These are phyloP conservation scores for Paramecium pentaurelia DNA, from an alignment of 73 alveolate species.

Conservation along the genomic window DNA sequence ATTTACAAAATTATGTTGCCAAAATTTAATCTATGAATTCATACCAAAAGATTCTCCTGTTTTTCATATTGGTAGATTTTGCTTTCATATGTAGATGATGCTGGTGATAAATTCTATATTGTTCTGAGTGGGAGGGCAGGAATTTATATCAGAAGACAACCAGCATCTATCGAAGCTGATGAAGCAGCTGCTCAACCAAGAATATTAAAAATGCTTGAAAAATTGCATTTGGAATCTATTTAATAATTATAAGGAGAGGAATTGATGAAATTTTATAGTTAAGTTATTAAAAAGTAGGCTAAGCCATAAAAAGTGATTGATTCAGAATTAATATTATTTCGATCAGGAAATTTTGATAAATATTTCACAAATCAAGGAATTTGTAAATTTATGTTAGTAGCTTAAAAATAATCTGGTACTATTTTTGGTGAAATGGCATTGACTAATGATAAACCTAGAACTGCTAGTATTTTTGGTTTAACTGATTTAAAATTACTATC, in stretches of 20 bases:
- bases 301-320: slow-evolving; percentile 36
- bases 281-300: neutral
- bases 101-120: slow-evolving; percentile 59
- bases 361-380: neutral
- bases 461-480: slow-evolving; percentile 40
- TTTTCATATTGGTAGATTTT: neutral
- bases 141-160: slow-evolving; percentile 37
- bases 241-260: neutral
- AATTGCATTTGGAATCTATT: neutral
- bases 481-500: slow-evolving; percentile 32
- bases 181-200: neutral
- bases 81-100: neutral
- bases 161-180: neutral
- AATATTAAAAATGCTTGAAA: neutral
- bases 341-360: neutral
- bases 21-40: slow-evolving; percentile 3
- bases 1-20: slow-evolving; percentile 40
- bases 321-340: neutral
- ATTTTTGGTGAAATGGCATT: slow-evolving; percentile 60
- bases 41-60: neutral
- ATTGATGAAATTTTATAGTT: neutral
- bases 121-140: slow-evolving; percentile 49
- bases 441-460: slow-evolving; percentile 52
- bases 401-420: neutral
- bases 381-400: slow-evolving; percentile 5